Percentiles rank a stretch among this genome's conserved stretches.
Evolutionary conservation across 2,329 filamentous ascomycete species (phyloP).

Genomic region (Talaromyces islandicus): DNA sequence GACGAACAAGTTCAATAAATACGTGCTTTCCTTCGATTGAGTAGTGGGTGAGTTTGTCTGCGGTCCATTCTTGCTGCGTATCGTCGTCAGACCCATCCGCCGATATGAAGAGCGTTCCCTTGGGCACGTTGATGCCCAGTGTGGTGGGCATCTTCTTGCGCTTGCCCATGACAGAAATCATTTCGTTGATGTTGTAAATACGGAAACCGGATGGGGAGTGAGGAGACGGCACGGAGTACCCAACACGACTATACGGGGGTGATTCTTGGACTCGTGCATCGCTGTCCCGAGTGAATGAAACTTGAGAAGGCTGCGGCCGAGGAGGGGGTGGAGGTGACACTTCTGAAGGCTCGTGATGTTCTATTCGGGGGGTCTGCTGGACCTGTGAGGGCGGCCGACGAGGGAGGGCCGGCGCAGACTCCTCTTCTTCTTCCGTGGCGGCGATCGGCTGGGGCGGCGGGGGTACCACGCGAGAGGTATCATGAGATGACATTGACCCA

Average conservation of each 20-base stretch:
- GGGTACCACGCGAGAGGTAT: conserved; percentile 23
- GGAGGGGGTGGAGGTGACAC: conserved; percentile 36
- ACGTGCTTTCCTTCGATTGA: conserved; percentile 97
- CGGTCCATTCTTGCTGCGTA: conserved; percentile 84
- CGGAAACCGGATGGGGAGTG: conserved; percentile 75
- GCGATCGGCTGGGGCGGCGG: conserved; percentile 45
- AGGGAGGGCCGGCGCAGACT: conserved; percentile 56
- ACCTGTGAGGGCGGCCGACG: conserved; percentile 57
- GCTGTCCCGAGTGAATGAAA: conserved; percentile 34
- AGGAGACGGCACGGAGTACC: conserved; percentile 39
- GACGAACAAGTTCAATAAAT: conserved; percentile 85
- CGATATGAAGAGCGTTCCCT: conserved; percentile 82
- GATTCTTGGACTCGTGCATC: conserved; percentile 42
- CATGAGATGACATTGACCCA: conserved; percentile 24
- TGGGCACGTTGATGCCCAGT: conserved; percentile 83
- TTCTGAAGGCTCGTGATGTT: neutral
- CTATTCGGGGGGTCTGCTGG: conserved; percentile 31
- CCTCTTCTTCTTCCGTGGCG: conserved; percentile 61
- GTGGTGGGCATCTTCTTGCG: conserved; percentile 98
- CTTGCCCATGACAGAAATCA: conserved; percentile 94
- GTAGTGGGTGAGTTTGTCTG: conserved; percentile 93
- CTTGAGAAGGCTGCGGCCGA: conserved; percentile 48
- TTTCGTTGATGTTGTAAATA: conserved; percentile 95
- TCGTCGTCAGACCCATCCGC: conserved; percentile 75
- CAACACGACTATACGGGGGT: conserved; percentile 50